Percentiles rank a stretch among this genome's conserved stretches.
Conservation (phyloP, 2,329 filamentous ascomycete genomes). For the Talaromyces sp. region DNA sequence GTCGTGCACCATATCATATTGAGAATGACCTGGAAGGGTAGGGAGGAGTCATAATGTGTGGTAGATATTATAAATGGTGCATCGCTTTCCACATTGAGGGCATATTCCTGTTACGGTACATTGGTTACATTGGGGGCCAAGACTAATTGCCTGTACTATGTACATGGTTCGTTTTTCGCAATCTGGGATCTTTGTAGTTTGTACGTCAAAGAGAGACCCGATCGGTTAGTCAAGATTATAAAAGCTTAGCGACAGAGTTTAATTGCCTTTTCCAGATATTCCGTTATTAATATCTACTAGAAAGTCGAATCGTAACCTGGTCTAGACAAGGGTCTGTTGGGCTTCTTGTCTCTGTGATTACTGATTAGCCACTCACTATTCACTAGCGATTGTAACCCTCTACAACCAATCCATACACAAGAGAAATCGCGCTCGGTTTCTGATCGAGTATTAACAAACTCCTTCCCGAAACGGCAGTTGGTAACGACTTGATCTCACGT, state of each 20-base stretch:
- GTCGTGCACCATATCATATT: neutral
- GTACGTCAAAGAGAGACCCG: neutral
- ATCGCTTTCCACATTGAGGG: neutral
- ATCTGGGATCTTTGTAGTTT: neutral
- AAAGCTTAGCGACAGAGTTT: neutral
- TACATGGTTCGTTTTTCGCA: neutral
- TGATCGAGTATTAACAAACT: neutral
- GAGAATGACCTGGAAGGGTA: neutral
- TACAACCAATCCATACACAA: neutral
- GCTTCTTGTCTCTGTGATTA: neutral
- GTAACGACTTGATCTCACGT: neutral
- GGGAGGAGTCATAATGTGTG: neutral
- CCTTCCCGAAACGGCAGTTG: neutral
- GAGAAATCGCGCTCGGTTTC: neutral
- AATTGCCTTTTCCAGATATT: neutral
- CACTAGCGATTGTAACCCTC: neutral
- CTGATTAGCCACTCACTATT: neutral
- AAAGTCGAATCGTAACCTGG: neutral
- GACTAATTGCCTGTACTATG: neutral
- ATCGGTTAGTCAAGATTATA: too few relatives aligned
- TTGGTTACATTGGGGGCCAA: constrained; percentile 11
- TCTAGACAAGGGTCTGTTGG: neutral
- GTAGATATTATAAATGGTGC: neutral
- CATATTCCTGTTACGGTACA: constrained; percentile 1
- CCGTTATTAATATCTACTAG: neutral